These are phyloP conservation scores for Oidiodendron maius DNA, from an alignment of 495 filamentous ascomycete genomes.

Conservation along the genomic window DNA sequence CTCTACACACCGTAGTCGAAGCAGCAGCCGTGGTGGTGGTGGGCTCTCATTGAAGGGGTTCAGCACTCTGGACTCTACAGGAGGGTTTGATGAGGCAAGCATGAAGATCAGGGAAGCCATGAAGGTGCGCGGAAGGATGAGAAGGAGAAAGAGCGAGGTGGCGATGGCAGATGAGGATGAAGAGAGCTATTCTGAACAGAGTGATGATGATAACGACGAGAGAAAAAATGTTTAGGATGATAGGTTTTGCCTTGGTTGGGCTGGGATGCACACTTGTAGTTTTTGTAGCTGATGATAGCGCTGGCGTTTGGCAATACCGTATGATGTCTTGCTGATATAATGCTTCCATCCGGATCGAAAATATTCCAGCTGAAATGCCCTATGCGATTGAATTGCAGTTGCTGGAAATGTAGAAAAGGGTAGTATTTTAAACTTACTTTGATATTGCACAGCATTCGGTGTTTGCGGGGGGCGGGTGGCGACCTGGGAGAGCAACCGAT, in stretches of 20 bases:
- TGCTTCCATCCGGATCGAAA: too few relatives aligned
- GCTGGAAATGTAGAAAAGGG: too few relatives aligned
- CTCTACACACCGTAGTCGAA: slow-evolving; percentile 63
- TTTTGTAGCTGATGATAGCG: slow-evolving; percentile 12
- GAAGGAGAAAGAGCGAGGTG: slow-evolving; percentile 54
- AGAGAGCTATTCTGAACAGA: too few relatives aligned
- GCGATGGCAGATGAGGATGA: slow-evolving; percentile 14
- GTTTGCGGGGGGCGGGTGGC: too few relatives aligned
- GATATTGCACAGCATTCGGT: too few relatives aligned
- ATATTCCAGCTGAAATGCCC: too few relatives aligned
- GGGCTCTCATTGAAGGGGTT: slow-evolving; percentile 66
- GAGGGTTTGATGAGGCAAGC: slow-evolving; percentile 74
- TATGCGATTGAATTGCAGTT: too few relatives aligned
- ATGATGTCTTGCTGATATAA: too few relatives aligned
- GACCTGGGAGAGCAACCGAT: too few relatives aligned
- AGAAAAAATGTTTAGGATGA: slow-evolving; percentile 18
- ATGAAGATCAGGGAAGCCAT: slow-evolving; percentile 83
- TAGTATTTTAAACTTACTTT: too few relatives aligned
- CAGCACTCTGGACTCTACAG: slow-evolving; percentile 65
- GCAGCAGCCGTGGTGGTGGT: slow-evolving; percentile 60
- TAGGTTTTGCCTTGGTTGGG: neutral
- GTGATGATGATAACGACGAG: slow-evolving; percentile 11
- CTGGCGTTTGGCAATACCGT: slow-evolving; percentile 20
- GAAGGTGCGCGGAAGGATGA: slow-evolving; percentile 71
- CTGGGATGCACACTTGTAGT: neutral